Evolutionary conservation across 2,329 filamentous ascomycete species (phyloP).

Genomic region (Myotisia sp.): DNA sequence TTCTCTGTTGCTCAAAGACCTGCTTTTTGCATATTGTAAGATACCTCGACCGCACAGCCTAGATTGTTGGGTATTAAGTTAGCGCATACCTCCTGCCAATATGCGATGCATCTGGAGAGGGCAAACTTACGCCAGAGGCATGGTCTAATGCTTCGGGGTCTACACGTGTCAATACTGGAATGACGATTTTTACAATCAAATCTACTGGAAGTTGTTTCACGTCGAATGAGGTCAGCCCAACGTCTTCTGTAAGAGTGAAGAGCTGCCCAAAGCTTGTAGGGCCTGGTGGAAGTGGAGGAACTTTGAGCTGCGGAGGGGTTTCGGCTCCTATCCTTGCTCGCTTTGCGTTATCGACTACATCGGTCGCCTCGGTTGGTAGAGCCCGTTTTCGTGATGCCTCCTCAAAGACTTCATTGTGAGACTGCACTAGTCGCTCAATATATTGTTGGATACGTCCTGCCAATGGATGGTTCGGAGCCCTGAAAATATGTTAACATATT

Average conservation of each 20-base stretch:
- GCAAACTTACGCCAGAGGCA: constrained; percentile 50
- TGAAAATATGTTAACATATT: too few species aligned
- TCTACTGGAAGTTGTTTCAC: constrained; percentile 63
- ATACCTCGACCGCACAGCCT: constrained; percentile 28
- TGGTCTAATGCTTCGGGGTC: constrained; percentile 54
- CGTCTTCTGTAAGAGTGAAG: constrained; percentile 69
- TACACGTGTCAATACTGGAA: constrained; percentile 59
- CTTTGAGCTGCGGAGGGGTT: constrained; percentile 35
- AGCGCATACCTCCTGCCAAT: constrained; percentile 1
- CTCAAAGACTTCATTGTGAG: constrained; percentile 63
- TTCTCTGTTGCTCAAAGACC: constrained; percentile 14
- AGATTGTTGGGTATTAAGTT: background rate
- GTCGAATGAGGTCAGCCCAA: constrained; percentile 63
- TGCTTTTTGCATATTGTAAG: constrained; percentile 25
- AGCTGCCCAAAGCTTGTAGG: constrained; percentile 68
- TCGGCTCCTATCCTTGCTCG: constrained; percentile 54
- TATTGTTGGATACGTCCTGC: constrained; percentile 71
- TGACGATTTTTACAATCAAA: constrained; percentile 65
- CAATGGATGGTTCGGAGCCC: constrained; percentile 67
- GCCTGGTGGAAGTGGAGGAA: constrained; percentile 59
- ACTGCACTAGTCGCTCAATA: constrained; percentile 66
- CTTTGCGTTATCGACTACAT: constrained; percentile 64
- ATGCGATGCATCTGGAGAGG: background rate
- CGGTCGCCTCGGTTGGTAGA: constrained; percentile 53
- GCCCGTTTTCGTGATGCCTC: constrained; percentile 63